These are phyloP conservation scores for Nowakowskiella sp. DNA, from an alignment of 192 early-diverging fungal species.

Conservation along the genomic window DNA sequence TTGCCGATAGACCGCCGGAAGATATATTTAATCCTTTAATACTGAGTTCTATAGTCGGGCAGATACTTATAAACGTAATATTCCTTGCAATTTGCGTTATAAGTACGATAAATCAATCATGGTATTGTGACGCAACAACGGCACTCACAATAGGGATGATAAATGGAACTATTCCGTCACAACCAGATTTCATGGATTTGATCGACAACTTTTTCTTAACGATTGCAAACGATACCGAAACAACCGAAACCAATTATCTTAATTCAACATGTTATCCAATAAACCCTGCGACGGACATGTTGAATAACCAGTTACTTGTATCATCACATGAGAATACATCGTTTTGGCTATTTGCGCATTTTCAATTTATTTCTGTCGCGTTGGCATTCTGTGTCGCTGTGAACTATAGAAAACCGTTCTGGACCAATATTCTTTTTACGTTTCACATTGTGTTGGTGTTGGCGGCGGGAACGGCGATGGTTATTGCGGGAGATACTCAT, in stretches of 20 bases:
- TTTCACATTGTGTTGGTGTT: conserved; percentile 12
- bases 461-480: conserved; percentile 16
- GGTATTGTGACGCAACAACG: conserved; percentile 32
- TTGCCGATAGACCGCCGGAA: conserved; percentile 28
- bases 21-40: conserved; percentile 30
- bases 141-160: conserved; percentile 18
- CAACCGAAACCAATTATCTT: background rate
- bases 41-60: conserved; percentile 32
- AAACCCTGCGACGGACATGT: conserved; percentile 11
- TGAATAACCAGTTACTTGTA: conserved; percentile 15
- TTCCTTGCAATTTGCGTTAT: conserved; percentile 23
- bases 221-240: background rate
- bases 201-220: too few relatives aligned
- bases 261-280: conserved; percentile 10
- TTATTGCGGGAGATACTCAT: conserved; percentile 8
- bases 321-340: conserved; percentile 35
- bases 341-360: conserved; percentile 41
- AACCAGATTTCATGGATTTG: too few relatives aligned
- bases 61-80: conserved; percentile 24
- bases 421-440: conserved; percentile 34
- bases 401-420: conserved; percentile 31
- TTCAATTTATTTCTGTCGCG: conserved; percentile 23
- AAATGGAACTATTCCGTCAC: conserved; percentile 9
- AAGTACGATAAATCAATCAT: conserved; percentile 11
- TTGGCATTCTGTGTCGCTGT: conserved; percentile 22